phyloP scores from a whole-genome alignment of 2,329 filamentous ascomycete genomes.

The Chaetomiaceae sp. region DNA sequence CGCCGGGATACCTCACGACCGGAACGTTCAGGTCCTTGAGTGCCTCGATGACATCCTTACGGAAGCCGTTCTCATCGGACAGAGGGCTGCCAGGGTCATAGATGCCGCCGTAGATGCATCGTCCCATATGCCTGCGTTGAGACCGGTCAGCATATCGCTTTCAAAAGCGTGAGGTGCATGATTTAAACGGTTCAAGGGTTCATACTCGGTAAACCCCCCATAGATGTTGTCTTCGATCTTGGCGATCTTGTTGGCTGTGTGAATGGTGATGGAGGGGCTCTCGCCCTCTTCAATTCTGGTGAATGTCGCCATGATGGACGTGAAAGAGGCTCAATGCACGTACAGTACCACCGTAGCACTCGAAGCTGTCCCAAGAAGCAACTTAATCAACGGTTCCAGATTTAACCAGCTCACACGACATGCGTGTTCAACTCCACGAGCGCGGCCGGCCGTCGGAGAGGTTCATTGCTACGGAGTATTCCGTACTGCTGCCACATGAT shows the following conservation, averaged over 20 bases:
- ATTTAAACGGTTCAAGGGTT: background rate
- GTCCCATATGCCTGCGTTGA: constrained; percentile 68
- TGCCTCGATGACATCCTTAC: constrained; percentile 69
- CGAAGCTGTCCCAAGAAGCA: no score
- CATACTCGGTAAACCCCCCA: constrained; percentile 77
- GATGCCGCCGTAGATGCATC: constrained; percentile 82
- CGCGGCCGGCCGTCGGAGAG: no score
- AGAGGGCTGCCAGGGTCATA: constrained; percentile 70
- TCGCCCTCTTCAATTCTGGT: constrained; percentile 58
- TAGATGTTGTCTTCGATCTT: constrained; percentile 77
- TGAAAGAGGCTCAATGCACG: constrained; percentile 9
- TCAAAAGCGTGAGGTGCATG: background rate
- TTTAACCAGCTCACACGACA: no score
- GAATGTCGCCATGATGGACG: constrained; percentile 59
- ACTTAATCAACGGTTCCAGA: no score
- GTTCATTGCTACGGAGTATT: no score
- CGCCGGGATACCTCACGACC: constrained; percentile 74
- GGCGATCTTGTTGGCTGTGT: constrained; percentile 58
- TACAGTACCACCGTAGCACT: no score
- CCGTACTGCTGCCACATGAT: no score
- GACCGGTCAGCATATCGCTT: background rate
- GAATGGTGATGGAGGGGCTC: constrained; percentile 58
- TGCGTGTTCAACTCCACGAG: no score
- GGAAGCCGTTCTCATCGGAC: constrained; percentile 69
- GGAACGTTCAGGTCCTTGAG: constrained; percentile 69